phyloP scores from a whole-genome alignment of 2,329 filamentous ascomycete genomes.

The Hymenoscyphus fructigenus region DNA sequence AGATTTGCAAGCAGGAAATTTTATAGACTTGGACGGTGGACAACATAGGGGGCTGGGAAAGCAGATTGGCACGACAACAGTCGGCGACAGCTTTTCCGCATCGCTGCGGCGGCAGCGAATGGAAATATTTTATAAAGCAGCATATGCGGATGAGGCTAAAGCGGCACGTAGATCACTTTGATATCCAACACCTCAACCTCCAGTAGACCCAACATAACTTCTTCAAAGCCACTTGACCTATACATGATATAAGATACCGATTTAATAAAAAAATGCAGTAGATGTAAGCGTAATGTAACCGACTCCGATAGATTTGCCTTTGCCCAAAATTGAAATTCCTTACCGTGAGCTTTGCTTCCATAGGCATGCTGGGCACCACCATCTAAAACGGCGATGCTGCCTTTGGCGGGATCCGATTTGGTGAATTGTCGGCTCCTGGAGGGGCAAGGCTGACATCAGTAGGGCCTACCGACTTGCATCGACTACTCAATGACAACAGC shows the following conservation, averaged over 20 bases:
- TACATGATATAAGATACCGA: not conserved
- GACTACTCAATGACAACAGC: slow-evolving; percentile 13
- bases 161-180: not conserved
- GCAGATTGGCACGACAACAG: no score
- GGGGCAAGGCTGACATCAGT: not conserved
- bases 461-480: not conserved
- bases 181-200: not conserved
- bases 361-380: not conserved
- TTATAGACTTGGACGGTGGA: no score
- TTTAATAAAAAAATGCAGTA: not conserved
- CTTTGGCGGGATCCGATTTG: not conserved
- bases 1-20: not conserved
- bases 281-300: not conserved
- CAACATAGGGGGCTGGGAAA: no score
- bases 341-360: not conserved
- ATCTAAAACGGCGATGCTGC: not conserved
- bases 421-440: not conserved
- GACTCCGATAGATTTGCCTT: not conserved
- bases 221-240: not conserved
- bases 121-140: not conserved
- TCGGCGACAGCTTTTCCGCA: not conserved
- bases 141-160: not conserved
- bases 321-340: not conserved
- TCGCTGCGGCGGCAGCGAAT: not conserved
- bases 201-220: not conserved